Conservation (phyloP, 495 filamentous ascomycete genomes). For the Glarea lozoyensis region DNA sequence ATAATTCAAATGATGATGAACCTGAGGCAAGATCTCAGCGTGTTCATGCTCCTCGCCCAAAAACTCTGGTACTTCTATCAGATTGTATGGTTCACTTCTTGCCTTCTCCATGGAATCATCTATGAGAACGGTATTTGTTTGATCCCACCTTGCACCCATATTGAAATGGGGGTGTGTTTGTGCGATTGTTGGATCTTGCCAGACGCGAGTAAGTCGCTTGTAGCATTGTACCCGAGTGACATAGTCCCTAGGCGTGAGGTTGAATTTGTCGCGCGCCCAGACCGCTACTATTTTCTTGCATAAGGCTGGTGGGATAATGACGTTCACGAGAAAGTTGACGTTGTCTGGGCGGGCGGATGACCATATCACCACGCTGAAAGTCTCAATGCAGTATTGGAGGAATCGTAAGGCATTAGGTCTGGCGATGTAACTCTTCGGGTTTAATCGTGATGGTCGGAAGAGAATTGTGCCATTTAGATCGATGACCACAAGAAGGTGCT, state of each 20-base stretch:
- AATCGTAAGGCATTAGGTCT: slow-evolving; percentile 59
- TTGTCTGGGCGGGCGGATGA: slow-evolving; percentile 71
- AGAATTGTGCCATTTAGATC: slow-evolving; percentile 92
- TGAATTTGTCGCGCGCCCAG: slow-evolving; percentile 78
- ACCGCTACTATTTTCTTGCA: slow-evolving; percentile 45
- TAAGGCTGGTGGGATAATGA: slow-evolving; percentile 39
- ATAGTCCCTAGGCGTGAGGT: slow-evolving; percentile 54
- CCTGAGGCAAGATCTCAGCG: slow-evolving; percentile 31
- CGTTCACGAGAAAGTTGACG: slow-evolving; percentile 49
- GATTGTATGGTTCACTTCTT: slow-evolving; percentile 71
- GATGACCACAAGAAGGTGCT: slow-evolving; percentile 65
- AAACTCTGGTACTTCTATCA: slow-evolving; percentile 74
- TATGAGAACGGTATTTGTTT: slow-evolving; percentile 81
- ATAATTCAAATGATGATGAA: slow-evolving; percentile 39
- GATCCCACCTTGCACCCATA: slow-evolving; percentile 49
- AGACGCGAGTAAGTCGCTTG: slow-evolving; percentile 68
- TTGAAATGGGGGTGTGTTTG: slow-evolving; percentile 34
- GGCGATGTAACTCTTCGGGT: slow-evolving; percentile 42
- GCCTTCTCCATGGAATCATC: slow-evolving; percentile 80
- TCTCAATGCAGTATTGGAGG: slow-evolving; percentile 53
- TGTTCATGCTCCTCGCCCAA: slow-evolving; percentile 29
- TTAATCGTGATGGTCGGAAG: slow-evolving; percentile 45
- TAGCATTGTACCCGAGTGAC: slow-evolving; percentile 71
- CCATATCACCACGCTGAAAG: slow-evolving; percentile 81
- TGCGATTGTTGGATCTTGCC: slow-evolving; percentile 49